Evolutionary conservation across 306 rosid species (phyloP).

Genomic region (Fragaria nilgerrensis): DNA sequence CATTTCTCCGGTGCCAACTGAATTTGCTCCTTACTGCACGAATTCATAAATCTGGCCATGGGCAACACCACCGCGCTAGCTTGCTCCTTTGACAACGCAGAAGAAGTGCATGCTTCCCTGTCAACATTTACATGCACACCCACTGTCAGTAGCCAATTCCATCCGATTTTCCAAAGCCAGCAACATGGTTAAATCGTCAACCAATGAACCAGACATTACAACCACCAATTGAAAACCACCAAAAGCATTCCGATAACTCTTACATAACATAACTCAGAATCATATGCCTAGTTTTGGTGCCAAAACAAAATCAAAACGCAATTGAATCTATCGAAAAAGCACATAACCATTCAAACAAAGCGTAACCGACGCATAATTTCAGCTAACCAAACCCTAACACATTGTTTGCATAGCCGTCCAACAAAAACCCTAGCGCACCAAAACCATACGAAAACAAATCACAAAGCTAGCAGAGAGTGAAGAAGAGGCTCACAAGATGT

Average conservation of each 20-base stretch:
- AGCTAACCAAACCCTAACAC: conserved; percentile 5
- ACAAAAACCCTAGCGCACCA: conserved; percentile 14
- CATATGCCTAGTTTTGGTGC: neutral
- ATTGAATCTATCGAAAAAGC: neutral
- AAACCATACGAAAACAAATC: neutral
- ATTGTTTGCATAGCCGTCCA: neutral
- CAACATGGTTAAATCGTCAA: neutral
- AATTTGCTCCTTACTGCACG: conserved; percentile 69
- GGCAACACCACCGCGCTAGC: conserved; percentile 45
- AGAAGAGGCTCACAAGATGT: conserved; percentile 48
- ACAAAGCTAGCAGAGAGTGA: neutral
- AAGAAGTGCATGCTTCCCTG: conserved; percentile 72
- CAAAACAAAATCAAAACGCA: neutral
- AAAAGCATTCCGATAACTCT: neutral
- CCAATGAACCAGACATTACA: neutral
- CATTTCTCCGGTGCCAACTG: conserved; percentile 79
- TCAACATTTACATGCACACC: conserved; percentile 22
- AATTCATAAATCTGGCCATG: conserved; percentile 48
- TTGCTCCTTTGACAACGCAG: conserved; percentile 48
- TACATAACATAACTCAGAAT: neutral
- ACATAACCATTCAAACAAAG: neutral
- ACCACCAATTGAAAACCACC: too few species aligned
- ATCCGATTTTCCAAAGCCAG: neutral
- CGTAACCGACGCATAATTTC: neutral
- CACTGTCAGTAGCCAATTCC: neutral